Percentiles rank a stretch among this genome's conserved stretches.
phyloP scores from a whole-genome alignment of 768 basidiomycete genomes.

The Auriculariales sp. region DNA sequence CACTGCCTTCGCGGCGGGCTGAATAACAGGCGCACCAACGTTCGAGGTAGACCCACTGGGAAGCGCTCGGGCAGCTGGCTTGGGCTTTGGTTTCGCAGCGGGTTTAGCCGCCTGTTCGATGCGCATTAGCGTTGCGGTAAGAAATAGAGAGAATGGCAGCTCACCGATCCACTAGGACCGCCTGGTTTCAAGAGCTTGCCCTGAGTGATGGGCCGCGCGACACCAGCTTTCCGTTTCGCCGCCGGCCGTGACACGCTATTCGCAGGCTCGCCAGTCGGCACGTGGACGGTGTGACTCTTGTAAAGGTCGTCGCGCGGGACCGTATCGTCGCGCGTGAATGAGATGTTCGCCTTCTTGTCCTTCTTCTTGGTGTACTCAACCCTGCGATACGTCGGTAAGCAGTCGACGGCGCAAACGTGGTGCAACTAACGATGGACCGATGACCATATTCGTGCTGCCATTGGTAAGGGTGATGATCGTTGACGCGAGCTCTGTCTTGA shows the following conservation, averaged over 20 bases:
- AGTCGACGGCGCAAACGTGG: neutral
- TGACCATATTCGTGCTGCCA: slow-evolving; percentile 53
- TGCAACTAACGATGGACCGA: slow-evolving; percentile 58
- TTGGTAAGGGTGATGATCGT: slow-evolving; percentile 71
- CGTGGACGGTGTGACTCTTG: slow-evolving; percentile 85
- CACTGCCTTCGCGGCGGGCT: slow-evolving; percentile 20
- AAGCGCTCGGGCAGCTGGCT: slow-evolving; percentile 48
- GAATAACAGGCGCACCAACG: slow-evolving; percentile 9
- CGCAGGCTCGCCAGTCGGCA: slow-evolving; percentile 77
- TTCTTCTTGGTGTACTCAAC: slow-evolving; percentile 93
- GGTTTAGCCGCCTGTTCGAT: slow-evolving; percentile 21
- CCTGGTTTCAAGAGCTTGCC: slow-evolving; percentile 69
- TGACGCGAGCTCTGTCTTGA: slow-evolving; percentile 90
- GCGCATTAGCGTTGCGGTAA: slow-evolving; percentile 11
- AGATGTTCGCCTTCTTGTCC: slow-evolving; percentile 81
- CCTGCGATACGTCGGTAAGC: slow-evolving; percentile 22
- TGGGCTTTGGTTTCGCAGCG: slow-evolving; percentile 32
- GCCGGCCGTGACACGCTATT: slow-evolving; percentile 70
- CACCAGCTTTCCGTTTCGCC: slow-evolving; percentile 77
- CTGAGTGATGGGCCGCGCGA: slow-evolving; percentile 70
- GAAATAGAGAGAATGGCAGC: slow-evolving; percentile 8
- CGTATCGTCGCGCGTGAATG: slow-evolving; percentile 80
- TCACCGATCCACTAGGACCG: slow-evolving; percentile 38
- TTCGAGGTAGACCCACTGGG: slow-evolving; percentile 26
- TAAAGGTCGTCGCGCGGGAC: slow-evolving; percentile 67